These are phyloP conservation scores for Fragaria vesca DNA, from an alignment of 306 rosid genomes.

Conservation along the genomic window DNA sequence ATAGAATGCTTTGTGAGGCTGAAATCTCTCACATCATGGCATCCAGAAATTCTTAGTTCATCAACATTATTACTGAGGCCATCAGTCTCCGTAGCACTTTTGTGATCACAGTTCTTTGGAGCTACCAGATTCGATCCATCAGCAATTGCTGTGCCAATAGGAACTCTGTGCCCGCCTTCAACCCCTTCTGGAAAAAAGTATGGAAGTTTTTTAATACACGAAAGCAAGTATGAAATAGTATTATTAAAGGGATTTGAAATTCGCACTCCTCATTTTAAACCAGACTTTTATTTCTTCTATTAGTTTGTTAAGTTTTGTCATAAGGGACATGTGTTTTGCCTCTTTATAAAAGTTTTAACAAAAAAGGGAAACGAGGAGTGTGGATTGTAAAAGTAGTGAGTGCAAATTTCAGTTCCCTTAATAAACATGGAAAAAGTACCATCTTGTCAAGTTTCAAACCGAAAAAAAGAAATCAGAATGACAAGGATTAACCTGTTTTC, in stretches of 20 bases:
- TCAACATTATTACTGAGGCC: slow-evolving; percentile 22
- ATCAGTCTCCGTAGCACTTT: slow-evolving; percentile 24
- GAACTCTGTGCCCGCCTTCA: slow-evolving; percentile 31
- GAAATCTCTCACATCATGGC: slow-evolving; percentile 28
- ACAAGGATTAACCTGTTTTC: slow-evolving; percentile 8
- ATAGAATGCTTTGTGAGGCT: slow-evolving; percentile 34
- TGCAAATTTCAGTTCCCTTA: no score
- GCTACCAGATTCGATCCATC: slow-evolving; percentile 17
- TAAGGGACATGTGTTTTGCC: no score
- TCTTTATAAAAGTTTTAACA: no score
- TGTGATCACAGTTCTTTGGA: slow-evolving; percentile 10
- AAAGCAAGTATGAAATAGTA: slow-evolving; percentile 8
- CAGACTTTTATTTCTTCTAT: no score
- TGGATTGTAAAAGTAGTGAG: no score
- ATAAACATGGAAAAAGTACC: slow-evolving; percentile 7
- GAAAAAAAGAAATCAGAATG: neutral
- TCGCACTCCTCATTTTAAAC: no score
- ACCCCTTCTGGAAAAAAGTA: slow-evolving; percentile 35
- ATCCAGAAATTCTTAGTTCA: slow-evolving; percentile 31
- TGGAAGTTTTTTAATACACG: slow-evolving; percentile 7
- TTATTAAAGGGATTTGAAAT: no score
- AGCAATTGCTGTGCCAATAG: slow-evolving; percentile 22
- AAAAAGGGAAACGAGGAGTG: no score
- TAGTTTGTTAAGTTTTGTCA: no score
- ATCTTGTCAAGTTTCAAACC: slow-evolving; percentile 7